Percentiles rank a stretch among this genome's conserved stretches.
Evolutionary conservation across 345 rosid species (phyloP).

Genomic region (Turritis glabra): DNA sequence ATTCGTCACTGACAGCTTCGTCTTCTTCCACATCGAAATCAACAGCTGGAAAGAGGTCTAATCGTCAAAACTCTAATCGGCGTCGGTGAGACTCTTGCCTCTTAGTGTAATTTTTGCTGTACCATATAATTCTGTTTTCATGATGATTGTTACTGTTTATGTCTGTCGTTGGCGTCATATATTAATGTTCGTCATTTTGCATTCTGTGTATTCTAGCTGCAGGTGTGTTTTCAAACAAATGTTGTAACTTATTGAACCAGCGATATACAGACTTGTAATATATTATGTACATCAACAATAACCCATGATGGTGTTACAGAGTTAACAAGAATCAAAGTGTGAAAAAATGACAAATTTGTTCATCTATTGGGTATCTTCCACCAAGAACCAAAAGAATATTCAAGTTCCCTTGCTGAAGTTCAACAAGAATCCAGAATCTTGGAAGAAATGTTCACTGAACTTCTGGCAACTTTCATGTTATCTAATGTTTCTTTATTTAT

Average conservation of each 20-base stretch:
- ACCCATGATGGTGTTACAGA: not conserved
- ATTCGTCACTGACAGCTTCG: slow-evolving; percentile 26
- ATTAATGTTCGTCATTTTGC: not conserved
- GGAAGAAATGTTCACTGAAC: not conserved
- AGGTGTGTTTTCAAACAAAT: slow-evolving; percentile 4
- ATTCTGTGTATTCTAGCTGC: not conserved
- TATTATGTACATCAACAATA: slow-evolving; percentile 5
- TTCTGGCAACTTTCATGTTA: not conserved
- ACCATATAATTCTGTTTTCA: not conserved
- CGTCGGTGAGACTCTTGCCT: slow-evolving; percentile 19
- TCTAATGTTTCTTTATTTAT: not conserved
- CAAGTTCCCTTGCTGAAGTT: not conserved
- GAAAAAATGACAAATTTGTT: not conserved
- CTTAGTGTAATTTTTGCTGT: not conserved
- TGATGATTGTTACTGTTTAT: not conserved
- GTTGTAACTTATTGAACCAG: not conserved
- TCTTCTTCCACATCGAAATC: slow-evolving; percentile 44
- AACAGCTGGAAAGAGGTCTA: not conserved
- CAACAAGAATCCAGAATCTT: not conserved
- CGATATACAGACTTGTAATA: not conserved
- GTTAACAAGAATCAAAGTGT: not conserved
- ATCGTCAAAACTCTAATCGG: slow-evolving; percentile 9
- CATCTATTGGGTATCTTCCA: not conserved
- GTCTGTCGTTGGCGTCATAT: not conserved
- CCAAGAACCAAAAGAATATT: not conserved